Conservation (phyloP, 2,329 filamentous ascomycete genomes). For the Teratosphaeria viscida region DNA sequence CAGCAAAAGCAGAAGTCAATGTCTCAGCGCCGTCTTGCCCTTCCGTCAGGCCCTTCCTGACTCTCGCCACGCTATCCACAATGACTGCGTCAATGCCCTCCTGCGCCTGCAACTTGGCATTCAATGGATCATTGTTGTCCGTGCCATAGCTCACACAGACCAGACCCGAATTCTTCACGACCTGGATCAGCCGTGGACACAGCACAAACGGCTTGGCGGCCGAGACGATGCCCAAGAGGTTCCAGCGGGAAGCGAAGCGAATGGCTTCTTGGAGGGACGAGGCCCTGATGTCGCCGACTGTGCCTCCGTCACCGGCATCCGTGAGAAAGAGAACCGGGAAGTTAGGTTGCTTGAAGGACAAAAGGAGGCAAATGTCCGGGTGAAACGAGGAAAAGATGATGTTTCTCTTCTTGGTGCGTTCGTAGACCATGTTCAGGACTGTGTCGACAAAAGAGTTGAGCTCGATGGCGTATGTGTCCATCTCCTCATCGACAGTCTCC, state of each 20-base stretch:
- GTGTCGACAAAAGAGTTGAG: conserved; percentile 95
- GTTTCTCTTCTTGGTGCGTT: conserved; percentile 69
- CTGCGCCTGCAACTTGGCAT: conserved; percentile 84
- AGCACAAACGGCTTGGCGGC: conserved; percentile 81
- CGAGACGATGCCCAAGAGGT: conserved; percentile 80
- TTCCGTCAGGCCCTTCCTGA: conserved; percentile 76
- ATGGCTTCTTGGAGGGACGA: conserved; percentile 91
- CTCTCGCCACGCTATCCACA: conserved; percentile 86
- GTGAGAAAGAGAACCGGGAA: conserved; percentile 93
- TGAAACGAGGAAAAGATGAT: conserved; percentile 98
- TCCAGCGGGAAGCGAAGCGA: conserved; percentile 90
- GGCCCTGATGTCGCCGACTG: conserved; percentile 80
- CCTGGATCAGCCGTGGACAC: conserved; percentile 76
- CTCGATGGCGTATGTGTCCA: conserved; percentile 93
- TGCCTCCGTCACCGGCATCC: conserved; percentile 63
- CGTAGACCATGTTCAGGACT: conserved; percentile 81
- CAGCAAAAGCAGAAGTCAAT: background rate
- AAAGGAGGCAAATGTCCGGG: conserved; percentile 85
- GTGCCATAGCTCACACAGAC: conserved; percentile 93
- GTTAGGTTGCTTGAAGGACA: conserved; percentile 94
- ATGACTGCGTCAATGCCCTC: conserved; percentile 97
- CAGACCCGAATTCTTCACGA: conserved; percentile 87
- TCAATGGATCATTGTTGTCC: conserved; percentile 74
- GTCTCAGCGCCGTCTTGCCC: background rate
- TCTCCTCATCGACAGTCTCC: conserved; percentile 88